phyloP scores from a whole-genome alignment of 768 basidiomycete species.

The Tylopilus subfusipes region DNA sequence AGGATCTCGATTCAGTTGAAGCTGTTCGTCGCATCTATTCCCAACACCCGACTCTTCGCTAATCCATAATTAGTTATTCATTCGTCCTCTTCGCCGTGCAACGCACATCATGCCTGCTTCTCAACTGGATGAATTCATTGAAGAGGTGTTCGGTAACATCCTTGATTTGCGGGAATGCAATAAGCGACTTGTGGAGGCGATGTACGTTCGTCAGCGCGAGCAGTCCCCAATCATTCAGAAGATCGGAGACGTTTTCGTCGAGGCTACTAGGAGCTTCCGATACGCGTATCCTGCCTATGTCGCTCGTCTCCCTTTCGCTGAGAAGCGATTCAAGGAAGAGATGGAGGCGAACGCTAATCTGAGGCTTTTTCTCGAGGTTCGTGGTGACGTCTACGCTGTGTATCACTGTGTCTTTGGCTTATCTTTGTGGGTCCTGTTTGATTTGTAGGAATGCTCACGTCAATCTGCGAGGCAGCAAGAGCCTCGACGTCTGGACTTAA shows the following conservation, averaged over 20 bases:
- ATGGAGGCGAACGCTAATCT: constrained; percentile 77
- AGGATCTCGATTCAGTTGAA: constrained; percentile 83
- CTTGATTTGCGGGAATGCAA: constrained; percentile 84
- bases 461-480: constrained; percentile 53
- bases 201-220: constrained; percentile 82
- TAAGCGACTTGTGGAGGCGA: constrained; percentile 74
- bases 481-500: constrained; percentile 56
- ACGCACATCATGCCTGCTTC: constrained; percentile 54
- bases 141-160: constrained; percentile 87
- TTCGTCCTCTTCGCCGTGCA: constrained; percentile 50
- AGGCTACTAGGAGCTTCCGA: constrained; percentile 84
- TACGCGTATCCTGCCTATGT: constrained; percentile 83
- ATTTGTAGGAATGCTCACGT: constrained; percentile 31
- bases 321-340: constrained; percentile 86
- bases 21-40: constrained; percentile 39
- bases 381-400: constrained; percentile 5
- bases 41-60: constrained; percentile 34
- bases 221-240: constrained; percentile 77
- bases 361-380: constrained; percentile 80
- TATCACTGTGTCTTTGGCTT: neutral
- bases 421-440: neutral
- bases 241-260: constrained; percentile 87
- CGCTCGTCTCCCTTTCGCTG: constrained; percentile 79
- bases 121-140: constrained; percentile 78
- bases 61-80: constrained; percentile 43